phyloP scores from a whole-genome alignment of 805 yeast species.

The Candida sanyiensis region DNA sequence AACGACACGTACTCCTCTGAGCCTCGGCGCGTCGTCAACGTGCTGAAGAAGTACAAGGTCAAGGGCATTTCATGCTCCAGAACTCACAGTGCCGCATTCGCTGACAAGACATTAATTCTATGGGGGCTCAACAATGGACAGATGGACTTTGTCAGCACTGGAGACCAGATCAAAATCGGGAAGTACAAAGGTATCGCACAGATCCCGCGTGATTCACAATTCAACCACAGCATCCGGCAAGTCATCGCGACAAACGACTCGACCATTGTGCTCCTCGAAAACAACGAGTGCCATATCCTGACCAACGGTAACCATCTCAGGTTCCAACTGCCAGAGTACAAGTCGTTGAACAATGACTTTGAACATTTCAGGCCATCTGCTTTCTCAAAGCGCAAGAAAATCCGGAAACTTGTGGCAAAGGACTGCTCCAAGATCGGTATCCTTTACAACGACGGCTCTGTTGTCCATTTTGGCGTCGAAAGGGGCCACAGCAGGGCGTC shows the following conservation, averaged over 20 bases:
- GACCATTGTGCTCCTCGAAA: conserved; percentile 56
- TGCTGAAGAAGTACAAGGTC: conserved; percentile 24
- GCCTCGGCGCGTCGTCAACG: conserved; percentile 23
- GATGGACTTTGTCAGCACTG: conserved; percentile 49
- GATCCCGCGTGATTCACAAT: conserved; percentile 36
- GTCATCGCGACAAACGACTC: conserved; percentile 62
- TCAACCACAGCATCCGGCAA: conserved; percentile 38
- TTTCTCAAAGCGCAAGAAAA: conserved; percentile 35
- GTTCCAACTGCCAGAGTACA: conserved; percentile 33
- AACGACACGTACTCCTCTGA: conserved; percentile 24
- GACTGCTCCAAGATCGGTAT: conserved; percentile 42
- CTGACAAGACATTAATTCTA: conserved; percentile 39
- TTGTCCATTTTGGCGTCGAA: conserved; percentile 32
- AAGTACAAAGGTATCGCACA: conserved; percentile 34
- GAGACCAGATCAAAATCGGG: conserved; percentile 28
- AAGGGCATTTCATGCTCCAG: conserved; percentile 48
- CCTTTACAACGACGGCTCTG: conserved; percentile 51
- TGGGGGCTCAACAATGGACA: conserved; percentile 88
- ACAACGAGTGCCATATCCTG: conserved; percentile 59
- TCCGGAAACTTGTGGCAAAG: conserved; percentile 31
- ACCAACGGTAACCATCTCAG: conserved; percentile 52
- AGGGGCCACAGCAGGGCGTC: conserved; percentile 26
- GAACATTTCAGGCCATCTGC: conserved; percentile 48
- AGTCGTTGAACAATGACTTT: conserved; percentile 36
- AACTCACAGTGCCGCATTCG: conserved; percentile 60